Evolutionary conservation across 768 basidiomycete genomes (phyloP).

Genomic region (Inosperma sp.): DNA sequence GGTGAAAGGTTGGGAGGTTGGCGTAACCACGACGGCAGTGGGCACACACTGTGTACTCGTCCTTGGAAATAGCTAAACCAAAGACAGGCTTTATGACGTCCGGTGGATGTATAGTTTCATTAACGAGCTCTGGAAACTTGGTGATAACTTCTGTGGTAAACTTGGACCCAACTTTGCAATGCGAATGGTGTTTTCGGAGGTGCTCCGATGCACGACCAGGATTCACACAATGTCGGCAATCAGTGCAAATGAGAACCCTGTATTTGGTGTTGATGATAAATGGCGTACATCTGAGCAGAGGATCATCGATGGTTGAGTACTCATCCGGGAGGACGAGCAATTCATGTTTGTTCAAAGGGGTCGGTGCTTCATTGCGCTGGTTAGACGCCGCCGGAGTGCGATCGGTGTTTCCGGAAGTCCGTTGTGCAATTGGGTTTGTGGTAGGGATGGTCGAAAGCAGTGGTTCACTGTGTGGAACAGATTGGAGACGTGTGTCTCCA

Average conservation of each 20-base stretch:
- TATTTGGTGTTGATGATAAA: background rate
- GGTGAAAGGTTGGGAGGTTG: background rate
- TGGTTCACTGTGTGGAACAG: background rate
- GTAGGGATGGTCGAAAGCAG: background rate
- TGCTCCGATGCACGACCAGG: constrained; percentile 2
- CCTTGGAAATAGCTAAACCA: background rate
- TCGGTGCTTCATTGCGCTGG: background rate
- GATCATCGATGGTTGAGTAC: background rate
- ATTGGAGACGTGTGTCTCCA: background rate
- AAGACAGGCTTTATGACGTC: background rate
- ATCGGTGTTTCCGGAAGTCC: background rate
- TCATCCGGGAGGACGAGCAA: background rate
- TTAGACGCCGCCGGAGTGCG: background rate
- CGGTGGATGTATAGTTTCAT: background rate
- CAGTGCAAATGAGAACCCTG: constrained; percentile 5
- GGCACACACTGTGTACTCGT: background rate
- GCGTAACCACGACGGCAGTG: constrained; percentile 2
- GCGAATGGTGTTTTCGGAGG: background rate
- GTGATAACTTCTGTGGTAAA: background rate
- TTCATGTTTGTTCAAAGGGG: constrained; percentile 8
- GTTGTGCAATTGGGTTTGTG: background rate
- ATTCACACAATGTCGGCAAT: constrained; percentile 3
- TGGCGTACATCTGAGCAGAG: constrained; percentile 7
- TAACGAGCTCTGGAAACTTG: background rate
- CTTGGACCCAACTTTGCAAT: constrained; percentile 1